Evolutionary conservation across 2,329 filamentous ascomycete genomes (phyloP), one percentile per base, ranked within the genome.

Genomic region (Alternaria solani): DNA sequence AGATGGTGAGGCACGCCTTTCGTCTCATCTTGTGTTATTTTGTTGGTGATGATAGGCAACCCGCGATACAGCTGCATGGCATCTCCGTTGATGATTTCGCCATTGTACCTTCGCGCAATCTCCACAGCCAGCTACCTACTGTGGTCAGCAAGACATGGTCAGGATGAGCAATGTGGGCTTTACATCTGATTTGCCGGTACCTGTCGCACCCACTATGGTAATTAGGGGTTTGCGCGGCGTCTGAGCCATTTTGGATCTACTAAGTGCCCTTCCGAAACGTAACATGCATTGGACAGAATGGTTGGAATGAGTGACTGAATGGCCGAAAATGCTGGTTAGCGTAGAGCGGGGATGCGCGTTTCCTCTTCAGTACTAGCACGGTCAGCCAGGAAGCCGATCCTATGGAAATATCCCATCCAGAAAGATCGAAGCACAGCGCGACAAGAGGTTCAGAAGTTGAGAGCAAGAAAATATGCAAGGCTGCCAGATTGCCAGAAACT

Each of bases 11-110:
- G 90, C 11, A 99, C 84, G 9, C 90, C 92, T 62, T 90, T 86
- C 71, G 89, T 89, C 76, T 98, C 94, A 20, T 88, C 84, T 1
- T 75, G 53, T 0, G 91, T 87, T 59, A 98, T 91, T 76, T 98
- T 96, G 78, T 99, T 99, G 26, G 95, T 99, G 69, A 98, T 94
- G 65, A 98, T 90, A 5, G 95, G 93, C 43, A 99, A 82, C 3
- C 95, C 95, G 54, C 87, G 86, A 78, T 99, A 99, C 81, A 99
- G 89, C 77, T 99, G 95, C 93, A 99, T 97, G 39, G 95, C 95
- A 83, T 99, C 95, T 47, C 92, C 92, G 75, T 99, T 99, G 81
- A 99, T 93, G 53, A 99, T 87, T 79, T 99, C 95, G 74, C 96
- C 95, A 78, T 95, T 89, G 79, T 93, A 94, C 23, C 86, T 87